These are phyloP conservation scores for Rhodotorula sphaerocarpa DNA, from an alignment of 768 basidiomycete species.

Conservation along the genomic window DNA sequence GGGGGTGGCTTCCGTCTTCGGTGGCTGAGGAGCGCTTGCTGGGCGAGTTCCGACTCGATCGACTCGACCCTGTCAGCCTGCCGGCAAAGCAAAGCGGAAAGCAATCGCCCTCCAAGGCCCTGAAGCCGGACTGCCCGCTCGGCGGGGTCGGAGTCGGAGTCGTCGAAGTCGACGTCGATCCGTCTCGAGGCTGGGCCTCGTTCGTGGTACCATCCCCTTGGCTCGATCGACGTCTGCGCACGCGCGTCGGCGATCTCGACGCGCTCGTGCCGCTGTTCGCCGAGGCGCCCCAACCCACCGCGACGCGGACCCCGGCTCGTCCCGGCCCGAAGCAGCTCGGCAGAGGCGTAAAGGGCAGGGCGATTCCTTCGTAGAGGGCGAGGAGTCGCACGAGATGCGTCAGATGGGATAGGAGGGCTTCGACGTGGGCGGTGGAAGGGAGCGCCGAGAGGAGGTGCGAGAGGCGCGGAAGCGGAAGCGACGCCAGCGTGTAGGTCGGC, in stretches of 20 bases:
- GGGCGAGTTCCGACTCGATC: no score
- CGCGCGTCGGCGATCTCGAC: neutral
- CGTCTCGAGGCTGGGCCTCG: neutral
- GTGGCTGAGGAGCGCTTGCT: no score
- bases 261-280: neutral
- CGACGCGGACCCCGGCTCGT: conserved; percentile 7
- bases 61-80: no score
- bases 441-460: conserved; percentile 5
- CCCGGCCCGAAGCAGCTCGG: conserved; percentile 11
- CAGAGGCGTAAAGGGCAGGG: conserved; percentile 17
- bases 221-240: no score
- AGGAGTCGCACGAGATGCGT: conserved; percentile 11
- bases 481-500: conserved; percentile 10
- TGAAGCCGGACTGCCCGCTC: neutral
- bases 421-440: neutral
- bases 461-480: conserved; percentile 13
- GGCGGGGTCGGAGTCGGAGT: neutral
- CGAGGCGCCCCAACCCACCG: neutral
- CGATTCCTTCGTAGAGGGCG: conserved; percentile 19
- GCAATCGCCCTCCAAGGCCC: neutral
- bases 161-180: neutral
- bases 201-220: no score
- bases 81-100: neutral
- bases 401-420: conserved; percentile 20
- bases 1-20: no score